phyloP scores from a whole-genome alignment of 345 rosid genomes.

The Eucalyptus cloeziana region DNA sequence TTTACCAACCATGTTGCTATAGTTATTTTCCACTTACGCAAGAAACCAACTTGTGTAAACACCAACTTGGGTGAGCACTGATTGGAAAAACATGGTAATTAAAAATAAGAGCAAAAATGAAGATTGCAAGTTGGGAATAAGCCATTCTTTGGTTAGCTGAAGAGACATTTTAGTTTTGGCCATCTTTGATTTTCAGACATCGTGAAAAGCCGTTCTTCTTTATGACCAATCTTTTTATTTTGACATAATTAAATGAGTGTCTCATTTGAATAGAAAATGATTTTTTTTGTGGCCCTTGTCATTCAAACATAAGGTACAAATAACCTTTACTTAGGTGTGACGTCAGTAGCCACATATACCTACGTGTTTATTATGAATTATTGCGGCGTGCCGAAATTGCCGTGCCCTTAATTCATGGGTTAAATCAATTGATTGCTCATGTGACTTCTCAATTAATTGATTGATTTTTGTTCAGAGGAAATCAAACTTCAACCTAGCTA shows the following conservation, averaged over 20 bases:
- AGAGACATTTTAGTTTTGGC: background rate
- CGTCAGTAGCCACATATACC: background rate
- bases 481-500: background rate
- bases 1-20: background rate
- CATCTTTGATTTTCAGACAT: background rate
- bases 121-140: background rate
- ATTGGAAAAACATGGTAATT: background rate
- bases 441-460: background rate
- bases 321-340: background rate
- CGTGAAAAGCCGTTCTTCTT: background rate
- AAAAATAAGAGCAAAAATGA: background rate
- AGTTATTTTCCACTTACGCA: background rate
- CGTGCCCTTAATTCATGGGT: background rate
- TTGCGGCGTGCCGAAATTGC: fast-evolving
- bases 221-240: background rate
- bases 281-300: background rate
- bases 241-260: background rate
- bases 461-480: background rate
- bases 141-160: background rate
- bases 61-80: background rate
- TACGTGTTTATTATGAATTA: background rate
- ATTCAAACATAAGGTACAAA: background rate
- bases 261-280: background rate
- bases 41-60: background rate
- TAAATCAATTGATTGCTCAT: background rate